Conservation (phyloP, 139 green algal species). For the Picochlorum sp. region DNA sequence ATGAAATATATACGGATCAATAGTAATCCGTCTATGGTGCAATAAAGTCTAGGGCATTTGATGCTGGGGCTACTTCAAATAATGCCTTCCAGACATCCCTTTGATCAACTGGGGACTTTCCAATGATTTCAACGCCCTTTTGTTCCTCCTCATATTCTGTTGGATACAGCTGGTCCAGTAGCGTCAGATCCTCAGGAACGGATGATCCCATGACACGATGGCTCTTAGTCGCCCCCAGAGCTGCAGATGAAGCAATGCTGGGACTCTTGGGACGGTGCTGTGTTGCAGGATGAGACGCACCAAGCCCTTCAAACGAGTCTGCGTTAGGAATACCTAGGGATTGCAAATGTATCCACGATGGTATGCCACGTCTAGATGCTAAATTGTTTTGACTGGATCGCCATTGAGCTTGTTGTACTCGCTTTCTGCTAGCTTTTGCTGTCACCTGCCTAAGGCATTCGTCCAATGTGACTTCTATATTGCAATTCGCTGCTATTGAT, state of each 20-base stretch:
- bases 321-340: neutral
- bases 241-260: too few species aligned
- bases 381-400: neutral
- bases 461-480: conserved; percentile 70
- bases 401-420: neutral
- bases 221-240: too few species aligned
- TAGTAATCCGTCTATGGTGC: too few species aligned
- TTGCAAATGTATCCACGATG: conserved; percentile 7
- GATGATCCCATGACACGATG: too few species aligned
- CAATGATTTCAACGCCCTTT: too few species aligned
- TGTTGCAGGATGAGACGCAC: neutral
- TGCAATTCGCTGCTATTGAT: conserved; percentile 73
- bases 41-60: conserved; percentile 16
- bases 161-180: too few species aligned
- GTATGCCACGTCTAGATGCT: neutral
- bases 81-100: conserved; percentile 12
- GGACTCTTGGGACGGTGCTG: too few species aligned
- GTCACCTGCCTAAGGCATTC: conserved; percentile 24
- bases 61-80: neutral
- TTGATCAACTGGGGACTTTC: too few species aligned
- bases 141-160: too few species aligned
- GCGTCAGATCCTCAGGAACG: too few species aligned
- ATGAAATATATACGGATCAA: too few species aligned
- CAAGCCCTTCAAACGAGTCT: neutral
- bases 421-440: neutral